Percentiles rank a stretch among this genome's conserved stretches.
phyloP scores from a whole-genome alignment of 2,329 filamentous ascomycete genomes.

The Fusarium fracticaudum region DNA sequence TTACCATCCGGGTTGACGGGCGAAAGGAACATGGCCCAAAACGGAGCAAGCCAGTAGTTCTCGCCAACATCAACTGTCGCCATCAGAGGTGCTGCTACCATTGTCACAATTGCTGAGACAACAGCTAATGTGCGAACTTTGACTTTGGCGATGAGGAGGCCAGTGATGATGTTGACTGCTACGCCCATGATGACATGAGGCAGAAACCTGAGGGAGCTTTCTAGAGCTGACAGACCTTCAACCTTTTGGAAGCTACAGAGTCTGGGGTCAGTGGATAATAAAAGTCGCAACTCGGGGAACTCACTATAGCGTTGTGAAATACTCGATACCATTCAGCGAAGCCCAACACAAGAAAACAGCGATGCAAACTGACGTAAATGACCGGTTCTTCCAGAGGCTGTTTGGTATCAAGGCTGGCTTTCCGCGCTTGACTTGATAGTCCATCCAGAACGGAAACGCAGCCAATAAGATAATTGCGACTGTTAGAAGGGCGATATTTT shows the following conservation, averaged over 20 bases:
- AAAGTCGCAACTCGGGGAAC: too few relatives aligned
- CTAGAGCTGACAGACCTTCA: slow-evolving; percentile 55
- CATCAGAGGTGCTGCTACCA: slow-evolving; percentile 63
- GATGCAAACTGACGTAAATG: slow-evolving; percentile 65
- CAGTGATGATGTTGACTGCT: slow-evolving; percentile 54
- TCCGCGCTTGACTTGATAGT: slow-evolving; percentile 55
- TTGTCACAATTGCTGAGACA: slow-evolving; percentile 54
- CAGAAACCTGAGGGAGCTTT: slow-evolving; percentile 59
- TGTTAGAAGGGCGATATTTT: slow-evolving; percentile 56
- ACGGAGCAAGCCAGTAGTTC: slow-evolving; percentile 61
- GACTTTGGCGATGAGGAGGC: slow-evolving; percentile 52
- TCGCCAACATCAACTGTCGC: slow-evolving; percentile 58
- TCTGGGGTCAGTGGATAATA: not conserved
- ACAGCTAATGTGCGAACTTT: slow-evolving; percentile 51
- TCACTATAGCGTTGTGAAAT: slow-evolving; percentile 59
- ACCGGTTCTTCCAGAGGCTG: slow-evolving; percentile 63
- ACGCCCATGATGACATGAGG: slow-evolving; percentile 57
- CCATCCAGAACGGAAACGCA: slow-evolving; percentile 65
- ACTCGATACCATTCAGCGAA: slow-evolving; percentile 57
- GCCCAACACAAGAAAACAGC: slow-evolving; percentile 59
- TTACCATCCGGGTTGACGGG: slow-evolving; percentile 56
- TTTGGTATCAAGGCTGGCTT: slow-evolving; percentile 69
- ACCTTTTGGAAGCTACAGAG: slow-evolving; percentile 57
- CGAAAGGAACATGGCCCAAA: slow-evolving; percentile 56
- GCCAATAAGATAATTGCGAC: slow-evolving; percentile 56